Evolutionary conservation across 106 monocot species (phyloP).

Genomic region (Triglochin maritima): DNA sequence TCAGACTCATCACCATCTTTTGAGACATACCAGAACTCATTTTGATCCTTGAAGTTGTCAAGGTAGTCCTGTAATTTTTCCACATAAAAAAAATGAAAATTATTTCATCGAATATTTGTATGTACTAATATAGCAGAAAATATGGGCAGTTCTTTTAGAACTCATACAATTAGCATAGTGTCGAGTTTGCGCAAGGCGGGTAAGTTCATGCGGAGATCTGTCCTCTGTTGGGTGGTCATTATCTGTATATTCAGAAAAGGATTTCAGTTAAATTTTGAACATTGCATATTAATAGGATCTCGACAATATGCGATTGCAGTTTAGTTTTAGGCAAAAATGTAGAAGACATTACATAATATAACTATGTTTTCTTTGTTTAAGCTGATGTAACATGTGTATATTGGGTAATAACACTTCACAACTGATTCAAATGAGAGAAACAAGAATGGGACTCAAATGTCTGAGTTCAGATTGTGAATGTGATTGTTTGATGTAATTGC

Average conservation of each 20-base stretch:
- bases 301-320: no score
- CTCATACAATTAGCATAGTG: conserved; percentile 69
- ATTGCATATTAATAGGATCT: no score
- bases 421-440: not conserved
- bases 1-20: conserved; percentile 7
- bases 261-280: no score
- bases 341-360: not conserved
- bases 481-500: not conserved
- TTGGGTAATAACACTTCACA: no score
- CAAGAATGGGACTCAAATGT: not conserved
- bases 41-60: conserved; percentile 62
- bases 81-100: not conserved
- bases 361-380: no score
- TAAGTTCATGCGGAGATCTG: conserved; percentile 67
- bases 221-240: conserved; percentile 64
- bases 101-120: not conserved
- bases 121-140: not conserved
- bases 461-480: not conserved
- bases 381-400: no score
- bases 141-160: not conserved
- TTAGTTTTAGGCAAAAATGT: no score
- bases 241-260: conserved; percentile 24
- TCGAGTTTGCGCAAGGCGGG: conserved; percentile 75
- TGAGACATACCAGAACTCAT: conserved; percentile 19
- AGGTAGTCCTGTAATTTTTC: conserved; percentile 49